A percentile compares a stretch with the other conserved stretches of the same genome.
Conservation (phyloP, 148 eudicot species). For the Oxyria digyna region DNA sequence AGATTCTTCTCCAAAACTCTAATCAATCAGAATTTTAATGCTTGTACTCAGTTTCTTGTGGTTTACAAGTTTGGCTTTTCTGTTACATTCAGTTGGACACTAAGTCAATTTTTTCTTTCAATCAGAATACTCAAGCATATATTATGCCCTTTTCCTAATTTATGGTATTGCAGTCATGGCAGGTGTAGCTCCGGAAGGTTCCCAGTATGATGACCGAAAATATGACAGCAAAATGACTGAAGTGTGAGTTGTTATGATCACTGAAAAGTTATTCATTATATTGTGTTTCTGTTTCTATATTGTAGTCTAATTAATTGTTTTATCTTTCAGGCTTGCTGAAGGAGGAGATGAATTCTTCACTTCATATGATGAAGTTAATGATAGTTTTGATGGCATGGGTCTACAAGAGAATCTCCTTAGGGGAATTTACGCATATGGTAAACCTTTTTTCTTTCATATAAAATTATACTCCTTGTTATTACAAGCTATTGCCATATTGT, state of each 20-base stretch:
- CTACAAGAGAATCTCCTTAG: slow-evolving; percentile 34
- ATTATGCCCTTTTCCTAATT: neutral
- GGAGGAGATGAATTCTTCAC: slow-evolving; percentile 24
- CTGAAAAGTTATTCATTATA: neutral
- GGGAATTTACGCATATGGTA: slow-evolving; percentile 37
- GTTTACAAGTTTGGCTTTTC: slow-evolving; percentile 38
- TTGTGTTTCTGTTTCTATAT: neutral
- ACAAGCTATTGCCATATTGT: neutral
- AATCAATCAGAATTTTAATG: slow-evolving; percentile 10
- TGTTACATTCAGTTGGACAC: slow-evolving; percentile 2
- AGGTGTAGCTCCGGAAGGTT: slow-evolving; percentile 19
- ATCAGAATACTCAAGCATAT: neutral
- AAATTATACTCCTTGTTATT: neutral
- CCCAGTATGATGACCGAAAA: slow-evolving; percentile 18
- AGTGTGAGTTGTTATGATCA: slow-evolving; percentile 10
- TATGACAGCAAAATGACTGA: slow-evolving; percentile 24
- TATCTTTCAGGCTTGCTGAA: slow-evolving; percentile 19
- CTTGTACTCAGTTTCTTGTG: slow-evolving; percentile 6
- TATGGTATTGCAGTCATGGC: slow-evolving; percentile 9
- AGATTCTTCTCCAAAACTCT: slow-evolving; percentile 18
- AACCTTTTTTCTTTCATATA: neutral
- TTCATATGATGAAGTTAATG: slow-evolving; percentile 27
- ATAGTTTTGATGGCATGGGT: slow-evolving; percentile 32
- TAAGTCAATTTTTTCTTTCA: neutral
- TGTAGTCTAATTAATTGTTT: neutral